Evolutionary conservation across 257 asterid genomes (phyloP).

Genomic region (Solanum piurae): DNA sequence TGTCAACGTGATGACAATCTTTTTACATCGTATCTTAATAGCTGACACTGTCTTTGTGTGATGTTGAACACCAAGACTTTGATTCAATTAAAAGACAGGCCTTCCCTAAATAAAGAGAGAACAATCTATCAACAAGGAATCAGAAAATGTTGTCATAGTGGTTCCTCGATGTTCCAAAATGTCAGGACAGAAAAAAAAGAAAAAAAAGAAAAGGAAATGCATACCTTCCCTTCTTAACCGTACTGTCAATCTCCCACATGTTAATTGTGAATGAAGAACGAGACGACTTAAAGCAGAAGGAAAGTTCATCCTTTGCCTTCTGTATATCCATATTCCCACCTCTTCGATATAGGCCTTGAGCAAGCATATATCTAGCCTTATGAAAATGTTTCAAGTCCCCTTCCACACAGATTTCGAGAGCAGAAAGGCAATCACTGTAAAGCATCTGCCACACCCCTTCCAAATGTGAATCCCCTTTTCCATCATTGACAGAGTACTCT

Average conservation of each 20-base stretch:
- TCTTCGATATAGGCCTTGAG: constrained; percentile 82
- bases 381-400: constrained; percentile 99
- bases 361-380: constrained; percentile 87
- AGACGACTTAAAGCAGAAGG: constrained; percentile 90
- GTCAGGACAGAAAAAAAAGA: neutral
- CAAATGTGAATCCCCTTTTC: constrained; percentile 14
- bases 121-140: neutral
- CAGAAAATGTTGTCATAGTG: neutral
- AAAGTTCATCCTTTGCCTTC: constrained; percentile 95
- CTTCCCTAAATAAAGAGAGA: neutral
- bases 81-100: neutral
- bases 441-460: constrained; percentile 71
- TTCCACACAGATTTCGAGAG: constrained; percentile 85
- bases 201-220: neutral
- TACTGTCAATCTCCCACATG: constrained; percentile 99
- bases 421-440: constrained; percentile 85
- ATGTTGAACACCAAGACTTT: neutral
- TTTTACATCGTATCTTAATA: neutral
- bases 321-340: constrained; percentile 68
- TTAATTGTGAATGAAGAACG: constrained; percentile 90
- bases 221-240: constrained; percentile 89
- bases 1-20: neutral
- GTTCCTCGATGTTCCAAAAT: neutral
- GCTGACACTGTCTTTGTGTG: neutral
- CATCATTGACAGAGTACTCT: constrained; percentile 13